phyloP scores from a whole-genome alignment of 805 yeast species.

The Lachancea nothofagi region DNA sequence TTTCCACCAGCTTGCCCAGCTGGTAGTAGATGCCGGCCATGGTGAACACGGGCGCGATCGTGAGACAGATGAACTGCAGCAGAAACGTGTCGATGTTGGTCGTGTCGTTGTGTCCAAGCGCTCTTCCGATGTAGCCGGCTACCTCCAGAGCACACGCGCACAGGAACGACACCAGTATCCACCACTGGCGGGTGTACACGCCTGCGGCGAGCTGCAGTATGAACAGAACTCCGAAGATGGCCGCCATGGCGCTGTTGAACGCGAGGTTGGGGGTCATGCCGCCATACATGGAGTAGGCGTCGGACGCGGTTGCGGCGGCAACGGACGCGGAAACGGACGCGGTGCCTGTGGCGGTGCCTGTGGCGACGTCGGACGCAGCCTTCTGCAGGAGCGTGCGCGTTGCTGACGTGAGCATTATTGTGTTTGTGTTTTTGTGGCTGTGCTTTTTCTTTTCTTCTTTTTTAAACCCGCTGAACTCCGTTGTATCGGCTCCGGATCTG shows the following conservation, averaged over 20 bases:
- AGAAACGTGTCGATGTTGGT: conserved; percentile 40
- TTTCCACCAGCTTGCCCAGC: conserved; percentile 58
- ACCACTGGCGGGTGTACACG: conserved; percentile 48
- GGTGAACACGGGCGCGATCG: conserved; percentile 76
- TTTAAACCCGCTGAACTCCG: too few relatives aligned
- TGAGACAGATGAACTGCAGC: conserved; percentile 61
- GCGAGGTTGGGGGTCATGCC: conserved; percentile 47
- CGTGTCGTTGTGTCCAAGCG: conserved; percentile 39
- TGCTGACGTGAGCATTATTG: too few relatives aligned
- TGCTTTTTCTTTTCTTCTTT: too few relatives aligned
- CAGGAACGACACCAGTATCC: conserved; percentile 57
- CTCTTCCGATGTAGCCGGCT: conserved; percentile 62
- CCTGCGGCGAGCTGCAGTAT: conserved; percentile 40
- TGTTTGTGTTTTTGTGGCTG: not conserved
- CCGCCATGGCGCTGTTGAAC: conserved; percentile 55
- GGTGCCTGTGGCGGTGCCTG: not conserved
- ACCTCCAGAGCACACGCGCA: conserved; percentile 56
- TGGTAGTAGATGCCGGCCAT: conserved; percentile 80
- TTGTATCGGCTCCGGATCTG: too few relatives aligned
- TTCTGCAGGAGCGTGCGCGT: not conserved
- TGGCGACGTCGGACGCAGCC: not conserved
- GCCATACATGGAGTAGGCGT: conserved; percentile 22
- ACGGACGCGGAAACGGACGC: not conserved
- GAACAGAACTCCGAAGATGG: conserved; percentile 47
- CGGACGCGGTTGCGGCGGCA: conserved; percentile 3